A percentile compares a stretch with the other conserved stretches of the same genome.
Evolutionary conservation across 345 rosid genomes (phyloP).

Genomic region (Syzygium aqueum): DNA sequence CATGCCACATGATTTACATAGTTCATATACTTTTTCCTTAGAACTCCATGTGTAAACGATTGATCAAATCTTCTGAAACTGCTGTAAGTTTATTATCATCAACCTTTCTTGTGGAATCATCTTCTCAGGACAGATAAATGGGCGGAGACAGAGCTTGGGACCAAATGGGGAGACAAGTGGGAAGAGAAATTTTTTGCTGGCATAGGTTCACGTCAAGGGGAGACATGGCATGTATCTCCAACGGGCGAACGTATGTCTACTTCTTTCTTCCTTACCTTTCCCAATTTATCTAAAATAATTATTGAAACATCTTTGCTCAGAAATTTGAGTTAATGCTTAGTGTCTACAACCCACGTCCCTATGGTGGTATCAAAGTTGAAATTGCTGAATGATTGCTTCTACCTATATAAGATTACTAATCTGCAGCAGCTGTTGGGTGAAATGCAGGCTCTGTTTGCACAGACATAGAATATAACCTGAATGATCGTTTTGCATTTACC

Average conservation of each 20-base stretch:
- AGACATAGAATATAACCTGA: not conserved
- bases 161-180: constrained; percentile 99
- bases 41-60: not conserved
- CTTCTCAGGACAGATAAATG: constrained; percentile 98
- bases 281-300: not conserved
- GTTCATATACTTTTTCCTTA: not conserved
- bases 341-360: not conserved
- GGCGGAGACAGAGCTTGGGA: constrained; percentile 98
- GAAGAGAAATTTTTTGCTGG: constrained; percentile 95
- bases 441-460: not conserved
- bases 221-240: constrained; percentile 97
- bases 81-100: not conserved
- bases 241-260: constrained; percentile 57
- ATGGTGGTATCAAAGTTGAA: not conserved
- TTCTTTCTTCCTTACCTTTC: not conserved
- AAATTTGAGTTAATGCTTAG: not conserved
- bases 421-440: not conserved
- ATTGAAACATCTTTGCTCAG: not conserved
- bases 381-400: not conserved
- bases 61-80: not conserved
- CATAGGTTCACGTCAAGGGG: constrained; percentile 97
- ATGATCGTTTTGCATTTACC: not conserved
- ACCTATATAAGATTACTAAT: not conserved
- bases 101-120: not conserved
- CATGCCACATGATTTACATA: not conserved